phyloP scores from a whole-genome alignment of 2,329 filamentous ascomycete genomes.

The Mycosphaerelloides madeirae region DNA sequence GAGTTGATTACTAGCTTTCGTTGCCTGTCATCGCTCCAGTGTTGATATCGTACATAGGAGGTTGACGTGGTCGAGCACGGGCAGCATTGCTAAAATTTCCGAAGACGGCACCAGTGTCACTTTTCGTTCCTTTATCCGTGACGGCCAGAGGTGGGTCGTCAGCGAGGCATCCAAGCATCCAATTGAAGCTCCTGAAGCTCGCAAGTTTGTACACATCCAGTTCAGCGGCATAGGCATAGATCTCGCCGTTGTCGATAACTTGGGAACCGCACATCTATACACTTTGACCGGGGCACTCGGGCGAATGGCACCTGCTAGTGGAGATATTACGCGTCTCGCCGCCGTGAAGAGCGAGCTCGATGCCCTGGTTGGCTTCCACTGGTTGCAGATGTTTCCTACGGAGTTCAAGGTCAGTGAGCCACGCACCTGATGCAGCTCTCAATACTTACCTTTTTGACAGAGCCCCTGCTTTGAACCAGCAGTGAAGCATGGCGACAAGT shows the following conservation, averaged over 20 bases:
- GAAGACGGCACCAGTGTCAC: constrained; percentile 66
- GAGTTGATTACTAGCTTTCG: constrained; percentile 38
- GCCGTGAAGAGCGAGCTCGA: constrained; percentile 62
- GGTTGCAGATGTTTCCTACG: constrained; percentile 50
- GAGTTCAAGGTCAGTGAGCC: constrained; percentile 27
- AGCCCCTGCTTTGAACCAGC: constrained; percentile 33
- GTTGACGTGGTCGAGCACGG: constrained; percentile 82
- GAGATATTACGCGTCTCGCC: constrained; percentile 63
- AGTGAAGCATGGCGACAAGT: constrained; percentile 45
- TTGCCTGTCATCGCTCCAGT: constrained; percentile 1
- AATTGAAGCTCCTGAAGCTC: constrained; percentile 57
- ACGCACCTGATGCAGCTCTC: neutral
- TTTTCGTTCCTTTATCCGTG: constrained; percentile 66
- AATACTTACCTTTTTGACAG: constrained; percentile 13
- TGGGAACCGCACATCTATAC: constrained; percentile 71
- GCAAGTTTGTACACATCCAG: constrained; percentile 70
- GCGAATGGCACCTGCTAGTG: constrained; percentile 53
- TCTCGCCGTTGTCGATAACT: constrained; percentile 74
- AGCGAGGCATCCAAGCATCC: constrained; percentile 66
- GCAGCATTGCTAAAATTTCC: constrained; percentile 77
- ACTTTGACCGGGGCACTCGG: constrained; percentile 70
- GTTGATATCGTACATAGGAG: constrained; percentile 49
- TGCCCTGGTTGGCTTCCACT: constrained; percentile 77
- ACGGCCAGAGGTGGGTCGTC: constrained; percentile 68
- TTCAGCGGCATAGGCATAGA: constrained; percentile 78